Evolutionary conservation across 257 asterid genomes (phyloP).

Genomic region (Asclepias syriaca): DNA sequence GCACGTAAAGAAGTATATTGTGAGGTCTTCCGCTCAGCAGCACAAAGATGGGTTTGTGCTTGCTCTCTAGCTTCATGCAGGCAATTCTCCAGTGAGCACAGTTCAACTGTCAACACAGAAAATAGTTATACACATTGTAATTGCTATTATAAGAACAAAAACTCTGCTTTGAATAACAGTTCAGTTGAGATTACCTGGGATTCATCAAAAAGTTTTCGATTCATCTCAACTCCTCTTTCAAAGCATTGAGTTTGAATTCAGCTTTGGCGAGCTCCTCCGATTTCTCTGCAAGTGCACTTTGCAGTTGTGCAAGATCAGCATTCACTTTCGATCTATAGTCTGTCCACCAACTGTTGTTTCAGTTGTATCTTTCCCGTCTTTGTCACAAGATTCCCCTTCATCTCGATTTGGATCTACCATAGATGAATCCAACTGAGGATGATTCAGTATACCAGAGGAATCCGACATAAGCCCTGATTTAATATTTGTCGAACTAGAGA

Average conservation of each 20-base stretch:
- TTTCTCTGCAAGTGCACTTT: conserved; percentile 52
- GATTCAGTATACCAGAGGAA: conserved; percentile 56
- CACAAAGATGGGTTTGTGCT: conserved; percentile 93
- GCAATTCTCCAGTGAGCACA: conserved; percentile 94
- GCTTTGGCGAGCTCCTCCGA: conserved; percentile 53
- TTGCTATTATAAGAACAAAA: not conserved
- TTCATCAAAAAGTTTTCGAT: conserved; percentile 79
- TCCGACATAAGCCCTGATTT: conserved; percentile 63
- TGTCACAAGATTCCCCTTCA: conserved; percentile 43
- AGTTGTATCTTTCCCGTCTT: conserved; percentile 44
- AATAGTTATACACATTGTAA: not conserved
- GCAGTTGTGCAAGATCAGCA: conserved; percentile 42
- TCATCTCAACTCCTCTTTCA: conserved; percentile 66
- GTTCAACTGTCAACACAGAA: conserved; percentile 53
- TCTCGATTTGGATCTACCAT: conserved; percentile 70
- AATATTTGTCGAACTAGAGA: conserved; percentile 43
- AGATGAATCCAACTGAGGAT: conserved; percentile 76
- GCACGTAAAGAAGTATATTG: conserved; percentile 78
- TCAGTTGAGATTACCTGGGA: conserved; percentile 44
- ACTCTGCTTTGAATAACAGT: too few species aligned
- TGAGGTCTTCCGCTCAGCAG: conserved; percentile 89
- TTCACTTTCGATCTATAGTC: conserved; percentile 33
- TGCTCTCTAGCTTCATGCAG: conserved; percentile 95
- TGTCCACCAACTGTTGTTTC: conserved; percentile 34
- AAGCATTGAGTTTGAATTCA: conserved; percentile 48